Evolutionary conservation across 139 green algal species (phyloP), one percentile per base, ranked within the genome.

Genomic region (Closterium sp.): DNA sequence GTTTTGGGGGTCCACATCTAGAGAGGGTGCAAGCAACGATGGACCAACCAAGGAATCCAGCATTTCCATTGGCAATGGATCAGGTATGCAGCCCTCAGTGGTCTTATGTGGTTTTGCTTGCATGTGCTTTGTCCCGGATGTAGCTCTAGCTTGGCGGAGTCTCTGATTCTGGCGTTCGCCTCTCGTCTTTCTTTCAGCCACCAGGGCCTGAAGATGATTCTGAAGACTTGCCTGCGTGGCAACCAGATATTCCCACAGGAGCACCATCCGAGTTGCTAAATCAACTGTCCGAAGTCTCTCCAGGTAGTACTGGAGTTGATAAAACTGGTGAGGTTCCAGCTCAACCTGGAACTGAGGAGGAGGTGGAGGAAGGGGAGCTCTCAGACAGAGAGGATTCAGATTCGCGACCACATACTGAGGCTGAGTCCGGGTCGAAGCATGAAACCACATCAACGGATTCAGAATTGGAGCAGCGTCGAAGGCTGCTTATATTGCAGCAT

Each of bases 401-500:
- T 25, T 76, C 55, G 23, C n/a, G 19, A 84, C 4, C 33, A 83
- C 25, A 85, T 85, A 28, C 25, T 28, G 84, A 88, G 33, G 84
- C n/a, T n/a, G n/a, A n/a, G n/a, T n/a, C n/a, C n/a, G n/a, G n/a
- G n/a, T n/a, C n/a, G n/a, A 89, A 32, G 86, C 81, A 89, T 33
- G 86, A 89, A 84, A 31, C n/a, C n/a, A 30, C 86, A 33, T 28
- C 81, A 89, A 30, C 66, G 33, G 86, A 89, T 89, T 55, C 83
- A 16, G 86, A 89, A 16, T 76, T 76, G 55, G 86, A 89, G 30
- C 35, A 34, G 32, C 30, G 30, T 31, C 55, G 86, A 33, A 8
- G 30, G 32, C n/a, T 89, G 86, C 86, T 89, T 89, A 89, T 89
- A 30, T 89, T 89, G 28, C 86, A 89, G 86, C 86, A 89, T 9